Evolutionary conservation across 2,329 filamentous ascomycete species (phyloP), one percentile per base, ranked within the genome.

Genomic region (Tolypocladium sp.): DNA sequence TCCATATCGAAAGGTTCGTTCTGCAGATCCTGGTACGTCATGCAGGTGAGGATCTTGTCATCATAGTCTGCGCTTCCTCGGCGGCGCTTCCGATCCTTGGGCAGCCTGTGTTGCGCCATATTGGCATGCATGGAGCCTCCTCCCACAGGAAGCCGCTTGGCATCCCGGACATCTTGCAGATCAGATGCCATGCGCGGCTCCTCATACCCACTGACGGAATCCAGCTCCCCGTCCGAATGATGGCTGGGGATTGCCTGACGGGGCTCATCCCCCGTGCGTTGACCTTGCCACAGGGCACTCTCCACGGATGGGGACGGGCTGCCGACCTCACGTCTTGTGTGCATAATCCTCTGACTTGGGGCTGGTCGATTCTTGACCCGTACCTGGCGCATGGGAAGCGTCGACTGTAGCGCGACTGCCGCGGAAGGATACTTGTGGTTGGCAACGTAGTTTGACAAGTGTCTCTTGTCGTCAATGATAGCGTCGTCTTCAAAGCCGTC

Each of bases 1-100:
- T 85, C 82, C 60, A 79, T 78, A 66, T 86, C 83, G 62, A 86
- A 86, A 0, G 77, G 74, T 63, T 86, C 79, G 2, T 73, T 70
- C 57, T 73, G 76, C 15, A 86, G 72, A 37, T 80, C 75, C 2
- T 74, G 63, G 67, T 79, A 85, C 51, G 74, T 74, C 83, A 85
- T 86, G 12, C 69, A 68, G 61, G 76, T 75, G n/a, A 86, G 73
- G 46, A 77, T 74, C 51, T 76, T 77, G 66, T 86, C 83, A 61
- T 84, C 80, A 63, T 86, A 86, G 66, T 86, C 83, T 37, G 77
- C 73, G 60, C 73, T 78, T 41, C 69, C 70, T 2, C 72, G 75
- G 17, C 76, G 74, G 40, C 80, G 78, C 58, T 77, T 79, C 54
- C 65, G 72, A 38, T 70, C 67, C 25, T 61, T 67, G 5, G 61